Percentiles rank a stretch among this genome's conserved stretches.
Conservation (phyloP, 169 alveolate genomes). For the Eimeria brunetti region DNA sequence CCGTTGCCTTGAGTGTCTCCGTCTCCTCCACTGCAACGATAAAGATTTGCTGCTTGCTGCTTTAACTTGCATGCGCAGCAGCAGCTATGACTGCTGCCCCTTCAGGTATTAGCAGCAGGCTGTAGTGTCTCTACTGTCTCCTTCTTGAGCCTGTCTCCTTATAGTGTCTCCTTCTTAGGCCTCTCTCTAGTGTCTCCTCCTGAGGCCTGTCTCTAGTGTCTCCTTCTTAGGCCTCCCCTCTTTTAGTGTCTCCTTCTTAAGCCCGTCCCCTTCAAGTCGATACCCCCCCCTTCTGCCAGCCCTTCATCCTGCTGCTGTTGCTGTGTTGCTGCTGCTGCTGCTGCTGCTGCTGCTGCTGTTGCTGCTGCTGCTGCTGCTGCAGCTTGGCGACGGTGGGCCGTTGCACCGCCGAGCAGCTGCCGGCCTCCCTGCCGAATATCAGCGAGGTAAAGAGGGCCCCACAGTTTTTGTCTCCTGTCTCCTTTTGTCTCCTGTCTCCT, state of each 20-base stretch:
- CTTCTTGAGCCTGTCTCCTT: not conserved
- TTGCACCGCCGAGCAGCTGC: slow-evolving; percentile 31
- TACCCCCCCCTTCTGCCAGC: not conserved
- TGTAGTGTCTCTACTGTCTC: not conserved
- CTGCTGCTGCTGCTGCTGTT: slow-evolving; percentile 12
- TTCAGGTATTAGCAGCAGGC: slow-evolving; percentile 40
- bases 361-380: slow-evolving; percentile 21
- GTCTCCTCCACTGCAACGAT: slow-evolving; percentile 61
- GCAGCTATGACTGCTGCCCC: slow-evolving; percentile 59
- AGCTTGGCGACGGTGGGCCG: too few species aligned
- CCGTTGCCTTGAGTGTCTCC: slow-evolving; percentile 12
- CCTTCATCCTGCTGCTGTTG: not conserved
- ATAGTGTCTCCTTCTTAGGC: not conserved
- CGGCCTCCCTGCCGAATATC: slow-evolving; percentile 24
- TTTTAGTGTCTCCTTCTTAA: not conserved
- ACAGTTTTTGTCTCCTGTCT: not conserved
- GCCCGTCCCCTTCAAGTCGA: not conserved
- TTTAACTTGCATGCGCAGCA: not conserved
- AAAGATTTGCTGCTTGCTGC: slow-evolving; percentile 40
- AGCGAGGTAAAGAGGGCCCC: not conserved
- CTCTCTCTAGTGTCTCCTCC: too few species aligned
- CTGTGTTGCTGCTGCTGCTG: not conserved
- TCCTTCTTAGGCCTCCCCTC: not conserved
- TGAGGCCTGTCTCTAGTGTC: not conserved
- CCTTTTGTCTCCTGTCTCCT: too few species aligned